Evolutionary conservation across 306 rosid genomes (phyloP).

Genomic region (Fragaria vesca): DNA sequence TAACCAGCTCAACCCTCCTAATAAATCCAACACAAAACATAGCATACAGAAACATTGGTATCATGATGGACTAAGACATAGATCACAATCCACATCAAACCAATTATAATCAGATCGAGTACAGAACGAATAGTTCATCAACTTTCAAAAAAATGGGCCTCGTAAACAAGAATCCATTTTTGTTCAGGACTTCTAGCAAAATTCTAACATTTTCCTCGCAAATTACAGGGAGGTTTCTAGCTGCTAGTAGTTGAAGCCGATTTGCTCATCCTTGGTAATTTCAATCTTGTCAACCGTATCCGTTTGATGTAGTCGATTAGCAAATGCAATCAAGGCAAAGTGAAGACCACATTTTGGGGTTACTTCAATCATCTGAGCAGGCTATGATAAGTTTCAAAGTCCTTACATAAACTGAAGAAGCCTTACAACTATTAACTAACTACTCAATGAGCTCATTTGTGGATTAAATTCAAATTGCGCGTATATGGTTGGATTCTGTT

Average conservation of each 20-base stretch:
- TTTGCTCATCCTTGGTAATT: not conserved
- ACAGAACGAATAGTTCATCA: not conserved
- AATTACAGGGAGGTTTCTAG: not conserved
- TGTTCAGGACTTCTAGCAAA: not conserved
- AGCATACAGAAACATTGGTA: not conserved
- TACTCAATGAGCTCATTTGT: not conserved
- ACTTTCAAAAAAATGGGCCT: not conserved
- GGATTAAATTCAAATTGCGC: not conserved
- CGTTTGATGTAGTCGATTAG: not conserved
- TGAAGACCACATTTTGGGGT: slow-evolving; percentile 1
- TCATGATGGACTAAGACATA: not conserved
- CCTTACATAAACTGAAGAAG: not conserved
- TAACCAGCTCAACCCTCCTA: not conserved
- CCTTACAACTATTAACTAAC: not conserved
- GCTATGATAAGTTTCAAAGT: not conserved
- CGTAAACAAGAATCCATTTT: not conserved
- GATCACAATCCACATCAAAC: not conserved
- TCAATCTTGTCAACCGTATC: not conserved
- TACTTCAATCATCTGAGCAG: not conserved
- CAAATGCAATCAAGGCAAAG: not conserved
- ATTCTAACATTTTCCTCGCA: not conserved
- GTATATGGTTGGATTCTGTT: not conserved
- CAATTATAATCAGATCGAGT: not conserved
- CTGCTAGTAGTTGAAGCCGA: not conserved
- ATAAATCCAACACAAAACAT: not conserved